A percentile compares a stretch with the other conserved stretches of the same genome.
Conservation (phyloP, 495 filamentous ascomycete species). For the Penicillium nucicola region DNA sequence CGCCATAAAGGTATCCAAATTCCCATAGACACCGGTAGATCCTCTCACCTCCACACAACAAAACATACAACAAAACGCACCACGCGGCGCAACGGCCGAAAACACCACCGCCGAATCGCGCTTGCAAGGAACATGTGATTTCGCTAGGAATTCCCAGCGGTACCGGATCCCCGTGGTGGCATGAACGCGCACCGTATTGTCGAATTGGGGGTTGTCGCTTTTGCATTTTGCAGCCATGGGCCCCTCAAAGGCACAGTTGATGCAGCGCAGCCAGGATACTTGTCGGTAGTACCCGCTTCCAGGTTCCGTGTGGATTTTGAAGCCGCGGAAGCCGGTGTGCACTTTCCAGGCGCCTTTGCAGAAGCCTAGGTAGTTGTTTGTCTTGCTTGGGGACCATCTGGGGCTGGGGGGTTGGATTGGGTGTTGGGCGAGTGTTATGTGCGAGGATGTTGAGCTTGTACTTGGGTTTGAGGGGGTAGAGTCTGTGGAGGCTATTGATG, state of each 20-base stretch:
- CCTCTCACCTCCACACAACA: conserved; percentile 38
- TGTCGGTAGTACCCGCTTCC: conserved; percentile 32
- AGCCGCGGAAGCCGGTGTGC: conserved; percentile 37
- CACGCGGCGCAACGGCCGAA: conserved; percentile 1
- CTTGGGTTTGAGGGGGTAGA: conserved; percentile 6
- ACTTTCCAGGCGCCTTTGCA: conserved; percentile 51
- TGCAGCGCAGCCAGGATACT: conserved; percentile 37
- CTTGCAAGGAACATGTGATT: conserved; percentile 40
- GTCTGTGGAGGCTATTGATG: conserved; percentile 11
- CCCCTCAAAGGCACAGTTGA: conserved; percentile 41
- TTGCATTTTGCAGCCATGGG: conserved; percentile 14
- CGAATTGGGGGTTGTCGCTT: conserved; percentile 10
- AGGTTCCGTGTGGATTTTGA: conserved; percentile 30
- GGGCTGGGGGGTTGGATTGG: not conserved
- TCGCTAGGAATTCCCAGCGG: conserved; percentile 50
- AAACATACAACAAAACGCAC: conserved; percentile 45
- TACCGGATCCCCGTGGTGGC: conserved; percentile 37
- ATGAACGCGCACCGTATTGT: conserved; percentile 27
- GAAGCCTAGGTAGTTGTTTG: conserved; percentile 47
- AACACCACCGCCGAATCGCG: conserved; percentile 6
- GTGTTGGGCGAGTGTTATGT: not conserved
- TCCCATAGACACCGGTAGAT: conserved; percentile 31
- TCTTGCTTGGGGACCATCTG: conserved; percentile 30
- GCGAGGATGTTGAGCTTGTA: conserved; percentile 5
- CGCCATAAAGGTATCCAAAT: conserved; percentile 39